phyloP scores from a whole-genome alignment of 139 green algal species.

The Auxenochlorella pyrenoidosa region DNA sequence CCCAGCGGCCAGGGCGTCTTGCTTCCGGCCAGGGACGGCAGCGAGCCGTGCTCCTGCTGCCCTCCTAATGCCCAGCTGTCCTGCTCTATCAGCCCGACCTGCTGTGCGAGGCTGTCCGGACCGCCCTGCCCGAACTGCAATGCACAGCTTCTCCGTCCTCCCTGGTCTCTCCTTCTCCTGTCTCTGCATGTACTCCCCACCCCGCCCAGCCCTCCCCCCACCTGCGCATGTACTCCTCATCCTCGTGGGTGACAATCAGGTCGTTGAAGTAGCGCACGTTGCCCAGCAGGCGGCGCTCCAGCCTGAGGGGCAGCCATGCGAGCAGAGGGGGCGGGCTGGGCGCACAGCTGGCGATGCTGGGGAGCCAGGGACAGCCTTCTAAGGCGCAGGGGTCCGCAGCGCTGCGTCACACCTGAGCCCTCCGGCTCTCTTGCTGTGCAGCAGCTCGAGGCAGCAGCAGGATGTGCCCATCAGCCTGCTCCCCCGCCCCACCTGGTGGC shows the following conservation, averaged over 20 bases:
- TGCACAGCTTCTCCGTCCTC: too few species aligned
- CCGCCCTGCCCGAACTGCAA: too few species aligned
- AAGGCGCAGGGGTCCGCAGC: too few species aligned
- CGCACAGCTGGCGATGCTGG: too few species aligned
- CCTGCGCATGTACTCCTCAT: conserved; percentile 73
- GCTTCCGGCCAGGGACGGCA: too few species aligned
- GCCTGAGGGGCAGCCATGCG: conserved; percentile 12
- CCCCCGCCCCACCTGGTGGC: conserved; percentile 41
- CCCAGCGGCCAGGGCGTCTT: too few species aligned
- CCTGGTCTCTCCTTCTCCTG: too few species aligned
- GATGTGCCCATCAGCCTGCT: background rate
- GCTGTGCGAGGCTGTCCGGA: too few species aligned
- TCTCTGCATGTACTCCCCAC: background rate
- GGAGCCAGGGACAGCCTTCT: background rate
- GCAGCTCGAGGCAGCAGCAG: background rate
- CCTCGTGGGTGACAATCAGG: conserved; percentile 73
- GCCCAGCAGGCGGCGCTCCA: conserved; percentile 64
- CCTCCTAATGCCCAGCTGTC: too few species aligned
- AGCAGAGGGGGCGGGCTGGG: background rate
- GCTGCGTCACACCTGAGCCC: background rate
- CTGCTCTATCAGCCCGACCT: too few species aligned
- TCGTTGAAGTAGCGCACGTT: conserved; percentile 78
- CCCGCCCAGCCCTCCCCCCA: background rate
- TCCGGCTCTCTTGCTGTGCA: too few species aligned
- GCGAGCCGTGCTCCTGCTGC: too few species aligned